A percentile compares a stretch with the other conserved stretches of the same genome.
These are phyloP conservation scores for Wallacemonas sp. DNA, from an alignment of 208 protist genomes.

Conservation along the genomic window DNA sequence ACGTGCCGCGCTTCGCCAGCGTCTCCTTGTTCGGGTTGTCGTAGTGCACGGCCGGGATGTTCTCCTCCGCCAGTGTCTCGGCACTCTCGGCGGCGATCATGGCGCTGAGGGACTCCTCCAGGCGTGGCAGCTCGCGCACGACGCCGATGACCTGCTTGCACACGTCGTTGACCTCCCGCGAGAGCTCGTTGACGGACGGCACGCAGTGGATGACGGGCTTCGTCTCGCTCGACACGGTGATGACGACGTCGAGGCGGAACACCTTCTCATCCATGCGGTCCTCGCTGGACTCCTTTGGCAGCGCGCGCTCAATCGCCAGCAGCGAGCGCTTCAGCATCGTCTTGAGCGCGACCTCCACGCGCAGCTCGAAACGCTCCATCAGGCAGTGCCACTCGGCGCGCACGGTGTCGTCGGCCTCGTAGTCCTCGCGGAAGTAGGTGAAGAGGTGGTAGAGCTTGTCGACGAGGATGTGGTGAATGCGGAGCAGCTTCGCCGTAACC, in stretches of 20 bases:
- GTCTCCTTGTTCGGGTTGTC: conserved; percentile 52
- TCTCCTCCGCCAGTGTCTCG: conserved; percentile 56
- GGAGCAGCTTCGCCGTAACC: conserved; percentile 75
- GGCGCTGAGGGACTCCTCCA: conserved; percentile 80
- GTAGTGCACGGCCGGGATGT: conserved; percentile 55
- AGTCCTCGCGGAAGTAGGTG: conserved; percentile 93
- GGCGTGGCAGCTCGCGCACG: conserved; percentile 83
- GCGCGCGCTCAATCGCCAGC: conserved; percentile 83
- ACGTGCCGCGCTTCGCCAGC: conserved; percentile 72
- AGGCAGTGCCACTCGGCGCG: conserved; percentile 93
- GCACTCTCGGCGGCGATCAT: conserved; percentile 49
- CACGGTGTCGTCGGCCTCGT: conserved; percentile 67
- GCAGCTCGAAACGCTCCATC: conserved; percentile 92
- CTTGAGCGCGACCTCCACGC: conserved; percentile 94
- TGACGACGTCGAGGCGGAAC: conserved; percentile 95
- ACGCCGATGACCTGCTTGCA: conserved; percentile 93
- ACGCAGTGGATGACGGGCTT: conserved; percentile 89
- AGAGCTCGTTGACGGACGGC: conserved; percentile 90
- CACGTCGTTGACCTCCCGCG: conserved; percentile 89
- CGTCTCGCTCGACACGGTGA: conserved; percentile 70
- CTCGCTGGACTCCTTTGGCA: conserved; percentile 91
- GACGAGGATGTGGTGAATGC: conserved; percentile 85
- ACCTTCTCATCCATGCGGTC: conserved; percentile 89
- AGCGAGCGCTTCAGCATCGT: conserved; percentile 95
- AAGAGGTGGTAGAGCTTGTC: conserved; percentile 83